These are phyloP conservation scores for Boletus subcaerulescens DNA, from an alignment of 768 basidiomycete species.

Conservation along the genomic window DNA sequence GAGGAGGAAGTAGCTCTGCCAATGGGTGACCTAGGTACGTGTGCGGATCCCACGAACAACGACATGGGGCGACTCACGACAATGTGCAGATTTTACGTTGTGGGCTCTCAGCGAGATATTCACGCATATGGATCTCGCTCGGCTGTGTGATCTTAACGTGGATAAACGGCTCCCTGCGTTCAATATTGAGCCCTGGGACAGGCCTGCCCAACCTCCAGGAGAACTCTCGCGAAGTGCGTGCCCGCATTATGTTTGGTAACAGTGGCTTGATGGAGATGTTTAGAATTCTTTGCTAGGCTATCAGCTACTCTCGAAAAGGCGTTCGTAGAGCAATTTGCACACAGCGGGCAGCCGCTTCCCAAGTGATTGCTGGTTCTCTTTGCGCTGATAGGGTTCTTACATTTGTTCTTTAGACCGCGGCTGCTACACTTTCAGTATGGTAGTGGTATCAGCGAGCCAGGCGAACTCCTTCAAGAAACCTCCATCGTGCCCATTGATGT, in stretches of 20 bases:
- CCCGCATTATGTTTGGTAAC: not conserved
- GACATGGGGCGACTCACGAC: not conserved
- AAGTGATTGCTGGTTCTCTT: slow-evolving; percentile 24
- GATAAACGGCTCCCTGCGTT: slow-evolving; percentile 49
- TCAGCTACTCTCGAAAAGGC: slow-evolving; percentile 44
- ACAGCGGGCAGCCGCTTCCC: slow-evolving; percentile 29
- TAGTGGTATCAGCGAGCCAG: slow-evolving; percentile 35
- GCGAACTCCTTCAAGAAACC: slow-evolving; percentile 34
- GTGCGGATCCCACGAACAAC: slow-evolving; percentile 15
- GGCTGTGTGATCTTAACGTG: slow-evolving; percentile 54
- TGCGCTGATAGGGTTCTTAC: slow-evolving; percentile 2
- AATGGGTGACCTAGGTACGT: slow-evolving; percentile 35
- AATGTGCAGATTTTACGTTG: slow-evolving; percentile 42
- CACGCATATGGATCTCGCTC: slow-evolving; percentile 65
- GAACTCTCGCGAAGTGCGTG: slow-evolving; percentile 42
- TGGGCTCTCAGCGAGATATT: slow-evolving; percentile 65
- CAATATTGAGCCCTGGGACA: slow-evolving; percentile 39
- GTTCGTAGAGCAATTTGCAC: slow-evolving; percentile 36
- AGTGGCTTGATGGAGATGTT: slow-evolving; percentile 7
- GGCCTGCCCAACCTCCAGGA: slow-evolving; percentile 36
- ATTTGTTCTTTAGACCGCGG: slow-evolving; percentile 24
- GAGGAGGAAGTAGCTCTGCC: slow-evolving; percentile 25
- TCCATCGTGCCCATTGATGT: slow-evolving; percentile 53
- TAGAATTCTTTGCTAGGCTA: slow-evolving; percentile 52
- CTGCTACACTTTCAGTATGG: slow-evolving; percentile 60